Base-by-base conservation (phyloP, 2,329 filamentous ascomycete species). In the Nigrograna mackinnonii region DNA sequence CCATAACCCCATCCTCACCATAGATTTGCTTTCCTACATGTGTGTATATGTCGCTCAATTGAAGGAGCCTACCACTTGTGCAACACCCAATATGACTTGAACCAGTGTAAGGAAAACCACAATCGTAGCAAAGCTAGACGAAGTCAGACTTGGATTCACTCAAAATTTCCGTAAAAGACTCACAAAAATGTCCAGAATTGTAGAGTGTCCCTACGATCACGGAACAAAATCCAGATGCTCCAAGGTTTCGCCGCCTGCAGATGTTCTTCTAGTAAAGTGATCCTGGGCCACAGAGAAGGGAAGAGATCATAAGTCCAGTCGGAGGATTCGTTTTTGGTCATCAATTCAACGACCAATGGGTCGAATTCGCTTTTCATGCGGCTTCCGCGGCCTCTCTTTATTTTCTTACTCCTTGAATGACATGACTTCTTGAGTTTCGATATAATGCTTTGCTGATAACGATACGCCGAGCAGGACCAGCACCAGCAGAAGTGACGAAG, bases 181-280 rank as follows among this genome's bases (percentile, higher is more conserved):
- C 18, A 56, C 52, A 54, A 49, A 22, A 57, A 56, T 4, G 56
- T 56, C 54, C 53, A 58, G 18, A 55, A 58, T 20, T 58, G 54
- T 14, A 57, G 24, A 2, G 52, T 58, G 30, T 58, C 54, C 28
- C 51, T 52, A 3, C 48, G 42, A 38, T 60, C 53, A 4, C 52
- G 44, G 16, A 60, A 57, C 20, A 58, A 24, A 9, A 58, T 46
- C 53, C 52, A 57, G 4, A 58, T 42, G 34, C 50, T 57, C 56
- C 54, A 56, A 34, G 53, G 56, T 34, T 53, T 55, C 3, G 52
- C 45, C 1, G 36, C 24, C 21, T 55, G 49, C 13, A 56, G 26
- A 42, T 57, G 54, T 22, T 54, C 45, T 16, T 57, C 54, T 13
- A 59, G 41, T 3, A 43, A 32, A 34, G 40, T 43, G 28, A 59